phyloP scores from a whole-genome alignment of 2,329 filamentous ascomycete genomes.

The Atkinsonella texensis region DNA sequence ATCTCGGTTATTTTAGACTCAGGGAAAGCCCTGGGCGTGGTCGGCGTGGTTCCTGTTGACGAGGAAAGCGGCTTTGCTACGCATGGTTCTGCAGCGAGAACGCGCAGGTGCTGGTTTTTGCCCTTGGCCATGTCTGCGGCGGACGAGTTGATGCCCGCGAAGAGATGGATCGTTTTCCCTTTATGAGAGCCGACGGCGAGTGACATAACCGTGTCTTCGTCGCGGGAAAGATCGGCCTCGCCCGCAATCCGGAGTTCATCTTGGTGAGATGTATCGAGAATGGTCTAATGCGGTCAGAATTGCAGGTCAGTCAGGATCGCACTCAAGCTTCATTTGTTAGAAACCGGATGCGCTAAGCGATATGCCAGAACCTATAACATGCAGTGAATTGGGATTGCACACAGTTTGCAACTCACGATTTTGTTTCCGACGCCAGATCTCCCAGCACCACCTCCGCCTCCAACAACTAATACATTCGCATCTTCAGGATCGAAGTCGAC shows the following conservation, averaged over 20 bases:
- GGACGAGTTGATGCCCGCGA: slow-evolving; percentile 78
- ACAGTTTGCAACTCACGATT: slow-evolving; percentile 45
- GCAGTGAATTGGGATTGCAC: neutral
- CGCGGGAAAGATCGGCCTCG: slow-evolving; percentile 65
- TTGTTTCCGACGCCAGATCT: slow-evolving; percentile 77
- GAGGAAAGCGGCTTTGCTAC: slow-evolving; percentile 18
- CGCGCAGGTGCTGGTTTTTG: slow-evolving; percentile 73
- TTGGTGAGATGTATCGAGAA: slow-evolving; percentile 58
- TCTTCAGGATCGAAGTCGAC: slow-evolving; percentile 81
- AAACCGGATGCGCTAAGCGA: neutral
- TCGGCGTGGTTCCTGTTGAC: slow-evolving; percentile 13
- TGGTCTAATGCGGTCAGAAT: slow-evolving; percentile 34
- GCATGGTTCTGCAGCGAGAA: slow-evolving; percentile 48
- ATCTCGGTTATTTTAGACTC: slow-evolving; percentile 35
- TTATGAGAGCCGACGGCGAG: slow-evolving; percentile 56
- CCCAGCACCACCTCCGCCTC: slow-evolving; percentile 75
- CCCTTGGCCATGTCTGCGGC: slow-evolving; percentile 58
- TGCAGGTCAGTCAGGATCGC: neutral
- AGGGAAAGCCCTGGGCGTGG: slow-evolving; percentile 8
- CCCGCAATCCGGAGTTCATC: slow-evolving; percentile 51
- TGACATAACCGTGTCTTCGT: slow-evolving; percentile 83
- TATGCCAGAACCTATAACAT: neutral
- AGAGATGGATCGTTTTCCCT: slow-evolving; percentile 40
- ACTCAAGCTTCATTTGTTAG: neutral
- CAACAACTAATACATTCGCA: slow-evolving; percentile 64